phyloP scores from a whole-genome alignment of 2,329 filamentous ascomycete genomes.

The Aspergillus sp. region DNA sequence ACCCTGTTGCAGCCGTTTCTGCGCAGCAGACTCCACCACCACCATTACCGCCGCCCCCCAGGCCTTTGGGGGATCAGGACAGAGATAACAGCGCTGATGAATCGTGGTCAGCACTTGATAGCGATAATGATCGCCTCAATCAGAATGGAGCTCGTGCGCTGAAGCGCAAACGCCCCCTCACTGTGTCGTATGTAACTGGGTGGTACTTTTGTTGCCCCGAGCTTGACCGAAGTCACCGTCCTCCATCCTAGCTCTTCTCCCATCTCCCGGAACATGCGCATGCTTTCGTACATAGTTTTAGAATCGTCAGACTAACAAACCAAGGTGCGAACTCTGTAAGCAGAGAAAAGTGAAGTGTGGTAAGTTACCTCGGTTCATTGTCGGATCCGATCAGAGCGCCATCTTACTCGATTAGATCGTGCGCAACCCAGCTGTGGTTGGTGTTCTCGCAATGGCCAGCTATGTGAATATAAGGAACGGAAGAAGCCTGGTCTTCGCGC shows the following conservation, averaged over 20 bases:
- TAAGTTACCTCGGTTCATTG: conserved; percentile 19
- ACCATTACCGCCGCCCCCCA: conserved; percentile 9
- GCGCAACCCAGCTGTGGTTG: conserved; percentile 64
- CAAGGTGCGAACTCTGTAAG: conserved; percentile 44
- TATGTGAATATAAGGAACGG: conserved; percentile 67
- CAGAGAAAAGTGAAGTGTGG: conserved; percentile 47
- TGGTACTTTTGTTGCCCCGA: neutral
- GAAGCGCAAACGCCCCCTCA: conserved; percentile 38
- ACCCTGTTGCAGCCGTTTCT: conserved; percentile 21
- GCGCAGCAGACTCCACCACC: conserved; percentile 21
- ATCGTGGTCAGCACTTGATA: conserved; percentile 34
- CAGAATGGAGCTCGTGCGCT: conserved; percentile 29
- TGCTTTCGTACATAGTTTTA: neutral
- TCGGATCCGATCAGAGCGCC: neutral
- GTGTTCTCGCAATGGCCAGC: conserved; percentile 65
- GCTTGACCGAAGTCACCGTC: neutral
- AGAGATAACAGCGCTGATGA: conserved; percentile 32
- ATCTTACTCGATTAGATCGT: conserved; percentile 38
- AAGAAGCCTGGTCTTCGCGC: conserved; percentile 66
- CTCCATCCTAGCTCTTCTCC: neutral
- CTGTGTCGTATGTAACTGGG: conserved; percentile 34
- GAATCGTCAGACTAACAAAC: conserved; percentile 17
- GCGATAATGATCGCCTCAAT: conserved; percentile 28
- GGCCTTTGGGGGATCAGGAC: conserved; percentile 21
- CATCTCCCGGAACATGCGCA: neutral